Evolutionary conservation across 805 yeast species (phyloP), one percentile per base, ranked within the genome.

Genomic region (Schizosaccharomyces octosporus): DNA sequence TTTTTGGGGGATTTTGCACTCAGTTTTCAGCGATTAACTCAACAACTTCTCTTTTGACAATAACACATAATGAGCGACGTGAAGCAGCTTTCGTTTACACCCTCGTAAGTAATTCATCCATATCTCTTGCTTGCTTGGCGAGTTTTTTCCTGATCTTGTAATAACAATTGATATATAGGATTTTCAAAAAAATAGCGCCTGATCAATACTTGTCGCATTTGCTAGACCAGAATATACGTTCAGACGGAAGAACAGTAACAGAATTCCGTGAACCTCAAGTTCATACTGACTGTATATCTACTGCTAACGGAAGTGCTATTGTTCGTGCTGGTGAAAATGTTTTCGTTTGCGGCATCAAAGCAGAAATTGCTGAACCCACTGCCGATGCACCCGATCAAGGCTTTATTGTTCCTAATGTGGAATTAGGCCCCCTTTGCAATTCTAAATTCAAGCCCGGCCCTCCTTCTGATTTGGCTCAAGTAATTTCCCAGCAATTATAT

Each of bases 351-450:
- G 60, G 60, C 13, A 32, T 57, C 13, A 57, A 57, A 36, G 60
- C 48, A 36, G 60, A 57, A 41, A 57, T 57, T 57, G 60, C 60
- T 24, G 60, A 57, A 31, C 60, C 60, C n/a, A 21, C 19, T 9
- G 43, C 21, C 27, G 45, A 57, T 21, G 27, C 48, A n/a, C 60
- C 60, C 13, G n/a, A 21, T 19, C 17, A n/a, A 5, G 60, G 60
- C 7, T 57, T 42, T 42, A 36, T 57, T 36, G 60, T 57, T 15
- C 60, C 60, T 3, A 57, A 57, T 57, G 29, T 57, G 19, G 60
- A 57, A 36, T 29, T 57, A 32, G 27, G 31, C 11, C 60, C 60
- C 27, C 27, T 57, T 11, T 57, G 60, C 24, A 36, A 21, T 13
- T 17, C 29, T 32, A 57, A 57, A 32, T 57, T 57, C 19, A 57